Percentiles rank a stretch among this genome's conserved stretches.
These are phyloP conservation scores for Coffea humblotiana DNA, from an alignment of 305 asterid species.

Conservation along the genomic window DNA sequence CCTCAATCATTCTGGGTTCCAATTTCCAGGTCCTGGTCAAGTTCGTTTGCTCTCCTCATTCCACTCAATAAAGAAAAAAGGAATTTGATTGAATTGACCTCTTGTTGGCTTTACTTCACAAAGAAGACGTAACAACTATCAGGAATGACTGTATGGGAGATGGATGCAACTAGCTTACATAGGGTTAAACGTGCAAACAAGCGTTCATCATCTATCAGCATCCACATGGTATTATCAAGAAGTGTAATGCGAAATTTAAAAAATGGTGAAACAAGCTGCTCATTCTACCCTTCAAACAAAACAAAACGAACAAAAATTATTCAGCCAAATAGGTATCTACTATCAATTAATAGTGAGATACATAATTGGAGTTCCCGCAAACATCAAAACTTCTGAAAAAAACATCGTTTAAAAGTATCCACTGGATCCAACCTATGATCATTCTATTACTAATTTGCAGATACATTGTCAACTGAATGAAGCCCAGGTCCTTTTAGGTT, in stretches of 20 bases:
- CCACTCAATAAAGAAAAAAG: too few relatives aligned
- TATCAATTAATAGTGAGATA: neutral
- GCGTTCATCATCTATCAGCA: neutral
- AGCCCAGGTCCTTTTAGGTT: conserved; percentile 46
- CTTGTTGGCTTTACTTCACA: too few relatives aligned
- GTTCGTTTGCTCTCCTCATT: too few relatives aligned
- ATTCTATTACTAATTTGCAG: neutral
- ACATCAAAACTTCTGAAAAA: neutral
- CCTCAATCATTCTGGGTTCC: too few relatives aligned
- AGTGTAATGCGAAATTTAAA: neutral
- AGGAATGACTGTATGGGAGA: neutral
- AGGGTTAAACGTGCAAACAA: neutral
- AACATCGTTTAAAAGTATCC: neutral
- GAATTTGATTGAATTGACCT: too few relatives aligned
- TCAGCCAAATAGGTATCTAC: neutral
- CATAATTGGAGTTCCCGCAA: neutral
- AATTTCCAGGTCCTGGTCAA: too few relatives aligned
- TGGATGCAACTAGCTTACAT: neutral
- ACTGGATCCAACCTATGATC: neutral
- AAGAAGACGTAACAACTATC: too few relatives aligned
- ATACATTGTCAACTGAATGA: conserved; percentile 6
- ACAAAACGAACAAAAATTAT: neutral
- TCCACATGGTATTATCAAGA: neutral
- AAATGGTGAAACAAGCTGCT: neutral
- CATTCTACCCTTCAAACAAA: neutral